Evolutionary conservation across 2,329 filamentous ascomycete species (phyloP).

Genomic region (Fusarium pilosicola): DNA sequence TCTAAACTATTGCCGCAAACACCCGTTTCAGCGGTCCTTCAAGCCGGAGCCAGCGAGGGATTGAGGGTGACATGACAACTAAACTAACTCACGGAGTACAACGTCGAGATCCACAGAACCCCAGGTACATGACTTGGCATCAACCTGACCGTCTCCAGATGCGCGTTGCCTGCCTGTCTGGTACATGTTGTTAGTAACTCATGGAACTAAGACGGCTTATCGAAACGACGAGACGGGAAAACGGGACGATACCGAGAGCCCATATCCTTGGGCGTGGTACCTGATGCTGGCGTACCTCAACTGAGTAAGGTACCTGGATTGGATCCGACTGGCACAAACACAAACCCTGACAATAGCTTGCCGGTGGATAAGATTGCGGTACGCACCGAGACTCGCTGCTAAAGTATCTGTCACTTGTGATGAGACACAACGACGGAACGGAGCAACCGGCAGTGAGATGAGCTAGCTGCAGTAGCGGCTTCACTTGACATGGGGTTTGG

Average conservation of each 20-base stretch:
- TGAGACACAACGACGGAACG: constrained; percentile 6
- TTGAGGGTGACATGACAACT: neutral
- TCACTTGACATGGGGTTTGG: constrained; percentile 19
- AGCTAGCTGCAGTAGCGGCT: constrained; percentile 15
- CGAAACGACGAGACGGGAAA: neutral
- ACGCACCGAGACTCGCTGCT: neutral
- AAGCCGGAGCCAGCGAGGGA: neutral
- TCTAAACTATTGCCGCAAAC: constrained; percentile 15
- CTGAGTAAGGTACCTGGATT: neutral
- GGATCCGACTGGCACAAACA: constrained; percentile 10
- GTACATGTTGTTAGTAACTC: neutral
- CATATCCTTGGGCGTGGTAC: constrained; percentile 17
- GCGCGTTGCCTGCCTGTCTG: constrained; percentile 10
- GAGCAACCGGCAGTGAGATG: constrained; percentile 24
- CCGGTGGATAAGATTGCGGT: constrained; percentile 6
- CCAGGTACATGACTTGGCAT: constrained; percentile 5
- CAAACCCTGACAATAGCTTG: neutral
- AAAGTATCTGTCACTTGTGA: neutral
- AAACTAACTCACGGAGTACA: neutral
- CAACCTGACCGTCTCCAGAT: constrained; percentile 15
- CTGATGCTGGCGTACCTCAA: neutral
- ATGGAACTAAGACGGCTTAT: neutral
- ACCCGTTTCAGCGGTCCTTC: neutral
- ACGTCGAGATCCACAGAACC: neutral
- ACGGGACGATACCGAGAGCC: neutral